Evolutionary conservation across 2,329 filamentous ascomycete species (phyloP).

Genomic region (Penicillium brasilianum): DNA sequence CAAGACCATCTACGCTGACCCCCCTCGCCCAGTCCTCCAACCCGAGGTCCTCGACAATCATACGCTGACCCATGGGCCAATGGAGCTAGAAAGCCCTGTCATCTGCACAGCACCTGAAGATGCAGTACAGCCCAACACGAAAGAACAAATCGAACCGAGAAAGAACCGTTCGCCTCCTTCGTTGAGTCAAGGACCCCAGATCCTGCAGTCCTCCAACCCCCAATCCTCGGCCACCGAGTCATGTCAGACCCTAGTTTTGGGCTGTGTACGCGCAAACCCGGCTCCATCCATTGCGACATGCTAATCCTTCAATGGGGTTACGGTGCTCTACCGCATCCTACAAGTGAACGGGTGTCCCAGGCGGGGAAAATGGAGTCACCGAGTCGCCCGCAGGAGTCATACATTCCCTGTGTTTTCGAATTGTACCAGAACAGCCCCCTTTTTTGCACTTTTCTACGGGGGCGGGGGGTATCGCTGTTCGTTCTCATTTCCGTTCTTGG

Average conservation of each 20-base stretch:
- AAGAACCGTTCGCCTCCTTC: not conserved
- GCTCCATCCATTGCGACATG: not conserved
- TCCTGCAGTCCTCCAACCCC: not conserved
- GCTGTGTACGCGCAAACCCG: not conserved
- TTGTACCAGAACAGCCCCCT: not conserved
- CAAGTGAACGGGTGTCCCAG: not conserved
- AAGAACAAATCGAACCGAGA: not conserved
- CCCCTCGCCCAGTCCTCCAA: not conserved
- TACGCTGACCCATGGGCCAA: not conserved
- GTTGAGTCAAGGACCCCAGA: not conserved
- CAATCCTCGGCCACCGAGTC: not conserved
- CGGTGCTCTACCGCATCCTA: not conserved
- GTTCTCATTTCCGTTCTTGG: not conserved
- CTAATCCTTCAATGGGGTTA: not conserved
- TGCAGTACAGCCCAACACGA: not conserved
- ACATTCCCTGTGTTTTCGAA: not conserved
- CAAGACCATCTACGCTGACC: not conserved
- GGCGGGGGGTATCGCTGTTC: not conserved
- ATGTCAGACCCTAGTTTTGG: not conserved
- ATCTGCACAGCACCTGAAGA: not conserved
- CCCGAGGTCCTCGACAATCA: not conserved
- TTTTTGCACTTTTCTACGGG: not conserved
- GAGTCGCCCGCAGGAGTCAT: not conserved
- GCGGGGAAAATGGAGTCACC: not conserved
- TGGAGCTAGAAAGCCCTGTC: not conserved